Percentiles rank a stretch among this genome's conserved stretches.
Conservation (phyloP, 2,329 filamentous ascomycete species). For the Cordyceps javanica region DNA sequence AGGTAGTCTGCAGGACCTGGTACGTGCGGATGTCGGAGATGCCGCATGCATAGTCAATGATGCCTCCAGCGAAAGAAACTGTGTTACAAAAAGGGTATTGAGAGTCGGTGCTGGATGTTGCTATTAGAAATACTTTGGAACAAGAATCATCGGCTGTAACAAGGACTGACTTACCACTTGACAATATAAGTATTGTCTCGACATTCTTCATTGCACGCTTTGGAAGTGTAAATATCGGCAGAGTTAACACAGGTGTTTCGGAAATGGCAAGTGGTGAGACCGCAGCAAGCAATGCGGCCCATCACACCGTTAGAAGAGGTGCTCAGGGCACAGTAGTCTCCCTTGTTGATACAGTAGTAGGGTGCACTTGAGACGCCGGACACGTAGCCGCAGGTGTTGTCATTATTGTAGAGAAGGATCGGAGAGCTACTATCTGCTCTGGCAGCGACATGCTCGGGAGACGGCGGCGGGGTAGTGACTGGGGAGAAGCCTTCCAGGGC, state of each 20-base stretch:
- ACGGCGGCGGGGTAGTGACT: not conserved
- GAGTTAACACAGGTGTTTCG: slow-evolving; percentile 35
- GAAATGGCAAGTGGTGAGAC: slow-evolving; percentile 26
- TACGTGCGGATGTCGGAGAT: slow-evolving; percentile 25
- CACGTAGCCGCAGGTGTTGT: slow-evolving; percentile 47
- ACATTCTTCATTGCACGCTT: slow-evolving; percentile 35
- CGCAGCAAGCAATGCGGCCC: slow-evolving; percentile 40
- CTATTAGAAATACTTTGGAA: slow-evolving; percentile 18
- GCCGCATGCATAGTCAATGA: slow-evolving; percentile 41
- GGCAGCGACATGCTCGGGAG: slow-evolving; percentile 30
- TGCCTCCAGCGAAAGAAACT: slow-evolving; percentile 33
- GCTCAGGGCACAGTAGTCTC: slow-evolving; percentile 35
- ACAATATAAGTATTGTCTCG: slow-evolving; percentile 32
- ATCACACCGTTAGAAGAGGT: slow-evolving; percentile 21
- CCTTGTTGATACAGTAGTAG: slow-evolving; percentile 31
- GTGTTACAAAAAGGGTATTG: slow-evolving; percentile 39
- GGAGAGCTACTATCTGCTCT: slow-evolving; percentile 20
- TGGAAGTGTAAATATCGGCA: slow-evolving; percentile 26
- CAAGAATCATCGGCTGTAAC: not conserved
- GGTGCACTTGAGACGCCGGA: slow-evolving; percentile 32
- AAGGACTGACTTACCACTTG: slow-evolving; percentile 36
- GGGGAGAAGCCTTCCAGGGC: slow-evolving; percentile 12
- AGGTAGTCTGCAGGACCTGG: slow-evolving; percentile 36
- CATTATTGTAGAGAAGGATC: slow-evolving; percentile 36
- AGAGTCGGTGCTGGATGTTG: slow-evolving; percentile 28